A percentile compares a stretch with the other conserved stretches of the same genome.
These are phyloP conservation scores for Penicillium crustosum DNA, from an alignment of 2,329 filamentous ascomycete genomes.

Conservation along the genomic window DNA sequence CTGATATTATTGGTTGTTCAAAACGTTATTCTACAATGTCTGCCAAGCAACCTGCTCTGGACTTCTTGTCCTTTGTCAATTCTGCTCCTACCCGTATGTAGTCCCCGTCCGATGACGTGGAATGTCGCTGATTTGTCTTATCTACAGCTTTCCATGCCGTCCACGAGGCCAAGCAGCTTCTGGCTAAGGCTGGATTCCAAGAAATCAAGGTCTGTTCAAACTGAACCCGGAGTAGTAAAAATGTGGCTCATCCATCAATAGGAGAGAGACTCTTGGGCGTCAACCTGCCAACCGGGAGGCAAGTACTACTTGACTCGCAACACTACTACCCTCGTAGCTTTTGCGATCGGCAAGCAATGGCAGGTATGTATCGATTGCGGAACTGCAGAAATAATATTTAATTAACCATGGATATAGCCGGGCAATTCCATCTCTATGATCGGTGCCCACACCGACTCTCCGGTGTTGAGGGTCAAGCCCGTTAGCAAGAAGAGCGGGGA, in stretches of 20 bases:
- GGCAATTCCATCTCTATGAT: slow-evolving; percentile 91
- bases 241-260: slow-evolving; percentile 28
- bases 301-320: slow-evolving; percentile 98
- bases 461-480: slow-evolving; percentile 87
- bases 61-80: slow-evolving; percentile 93
- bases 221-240: not conserved
- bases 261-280: slow-evolving; percentile 87
- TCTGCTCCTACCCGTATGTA: slow-evolving; percentile 83
- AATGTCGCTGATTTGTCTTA: slow-evolving; percentile 10
- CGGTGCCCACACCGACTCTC: slow-evolving; percentile 94
- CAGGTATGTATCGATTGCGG: slow-evolving; percentile 45
- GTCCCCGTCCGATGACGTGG: not conserved
- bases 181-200: slow-evolving; percentile 81
- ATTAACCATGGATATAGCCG: slow-evolving; percentile 46
- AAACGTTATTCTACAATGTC: slow-evolving; percentile 31
- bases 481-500: slow-evolving; percentile 83
- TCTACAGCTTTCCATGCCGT: slow-evolving; percentile 87
- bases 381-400: not conserved
- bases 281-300: slow-evolving; percentile 75
- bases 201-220: slow-evolving; percentile 65
- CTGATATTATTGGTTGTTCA: slow-evolving; percentile 13
- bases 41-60: slow-evolving; percentile 59
- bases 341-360: slow-evolving; percentile 89
- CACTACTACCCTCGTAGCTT: slow-evolving; percentile 86
- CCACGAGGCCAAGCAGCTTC: slow-evolving; percentile 69